Evolutionary conservation across 2,329 filamentous ascomycete genomes (phyloP).

Genomic region (Rasamsonia emersonii): DNA sequence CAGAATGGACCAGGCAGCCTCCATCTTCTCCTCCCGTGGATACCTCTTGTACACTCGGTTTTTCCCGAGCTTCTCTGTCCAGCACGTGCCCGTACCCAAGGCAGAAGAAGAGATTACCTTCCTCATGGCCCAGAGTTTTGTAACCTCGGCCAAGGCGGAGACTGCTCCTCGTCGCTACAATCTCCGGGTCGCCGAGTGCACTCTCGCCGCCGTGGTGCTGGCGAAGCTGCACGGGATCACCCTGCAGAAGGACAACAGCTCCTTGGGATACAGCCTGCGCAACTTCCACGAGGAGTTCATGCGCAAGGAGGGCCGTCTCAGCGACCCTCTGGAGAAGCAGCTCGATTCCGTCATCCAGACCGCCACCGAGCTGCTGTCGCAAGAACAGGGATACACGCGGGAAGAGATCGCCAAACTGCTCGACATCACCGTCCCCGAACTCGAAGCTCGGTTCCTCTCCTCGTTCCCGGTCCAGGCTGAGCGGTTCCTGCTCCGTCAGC

Average conservation of each 20-base stretch:
- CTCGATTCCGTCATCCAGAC: slow-evolving; percentile 64
- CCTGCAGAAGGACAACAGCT: slow-evolving; percentile 69
- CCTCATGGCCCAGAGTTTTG: slow-evolving; percentile 88
- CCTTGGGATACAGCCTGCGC: slow-evolving; percentile 71
- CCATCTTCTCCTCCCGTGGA: slow-evolving; percentile 80
- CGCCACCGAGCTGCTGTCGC: slow-evolving; percentile 60
- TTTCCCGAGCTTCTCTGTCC: slow-evolving; percentile 65
- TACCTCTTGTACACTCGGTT: slow-evolving; percentile 88
- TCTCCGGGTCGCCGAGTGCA: slow-evolving; percentile 90
- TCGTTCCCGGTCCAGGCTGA: slow-evolving; percentile 85
- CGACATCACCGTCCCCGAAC: slow-evolving; percentile 57
- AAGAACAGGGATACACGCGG: slow-evolving; percentile 78
- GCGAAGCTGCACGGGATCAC: slow-evolving; percentile 53
- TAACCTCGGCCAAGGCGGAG: slow-evolving; percentile 88
- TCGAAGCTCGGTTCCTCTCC: slow-evolving; percentile 72
- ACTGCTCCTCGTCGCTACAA: slow-evolving; percentile 95
- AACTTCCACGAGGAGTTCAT: slow-evolving; percentile 85
- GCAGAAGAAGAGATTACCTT: slow-evolving; percentile 80
- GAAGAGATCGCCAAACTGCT: slow-evolving; percentile 72
- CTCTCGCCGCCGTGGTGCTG: slow-evolving; percentile 66
- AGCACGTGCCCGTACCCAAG: slow-evolving; percentile 71
- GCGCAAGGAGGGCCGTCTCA: slow-evolving; percentile 37
- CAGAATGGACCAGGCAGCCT: slow-evolving; percentile 95
- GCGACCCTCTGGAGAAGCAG: slow-evolving; percentile 53
- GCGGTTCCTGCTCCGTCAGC: slow-evolving; percentile 76